A percentile compares a stretch with the other conserved stretches of the same genome.
These are phyloP conservation scores for Kickxella alabastrina DNA, from an alignment of 192 early-diverging fungal genomes.

Conservation along the genomic window DNA sequence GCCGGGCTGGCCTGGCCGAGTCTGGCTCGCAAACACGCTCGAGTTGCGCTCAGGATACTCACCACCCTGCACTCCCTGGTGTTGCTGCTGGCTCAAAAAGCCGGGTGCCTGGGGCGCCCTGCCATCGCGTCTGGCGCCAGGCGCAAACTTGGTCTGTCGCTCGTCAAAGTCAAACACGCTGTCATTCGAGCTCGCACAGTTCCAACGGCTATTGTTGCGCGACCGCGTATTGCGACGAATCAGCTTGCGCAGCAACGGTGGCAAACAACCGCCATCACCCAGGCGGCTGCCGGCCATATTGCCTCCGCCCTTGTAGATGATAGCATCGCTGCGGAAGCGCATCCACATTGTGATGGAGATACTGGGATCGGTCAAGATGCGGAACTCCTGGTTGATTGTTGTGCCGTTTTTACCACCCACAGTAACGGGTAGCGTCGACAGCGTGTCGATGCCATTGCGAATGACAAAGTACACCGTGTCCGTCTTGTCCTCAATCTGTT, in stretches of 20 bases:
- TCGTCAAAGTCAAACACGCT: slow-evolving; percentile 48
- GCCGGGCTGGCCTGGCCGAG: background rate
- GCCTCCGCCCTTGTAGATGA: slow-evolving; percentile 23
- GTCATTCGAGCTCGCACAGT: slow-evolving; percentile 21
- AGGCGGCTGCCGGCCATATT: background rate
- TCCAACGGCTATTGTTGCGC: slow-evolving; percentile 23
- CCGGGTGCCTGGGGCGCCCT: background rate
- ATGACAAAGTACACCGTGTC: slow-evolving; percentile 53
- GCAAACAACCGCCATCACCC: slow-evolving; percentile 26
- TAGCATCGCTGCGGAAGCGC: slow-evolving; percentile 50
- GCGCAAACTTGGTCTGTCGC: slow-evolving; percentile 2
- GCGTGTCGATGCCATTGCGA: slow-evolving; percentile 52
- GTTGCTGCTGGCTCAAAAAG: background rate
- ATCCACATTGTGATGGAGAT: slow-evolving; percentile 53
- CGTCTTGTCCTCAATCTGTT: slow-evolving; percentile 37
- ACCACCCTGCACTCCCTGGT: slow-evolving; percentile 1
- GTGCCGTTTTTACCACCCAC: slow-evolving; percentile 16
- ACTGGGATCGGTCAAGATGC: slow-evolving; percentile 44
- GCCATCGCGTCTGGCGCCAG: slow-evolving; percentile 12
- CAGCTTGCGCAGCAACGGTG: slow-evolving; percentile 39
- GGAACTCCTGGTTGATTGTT: slow-evolving; percentile 52
- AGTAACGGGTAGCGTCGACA: slow-evolving; percentile 40
- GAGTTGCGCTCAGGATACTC: slow-evolving; percentile 24
- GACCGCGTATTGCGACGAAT: slow-evolving; percentile 49
- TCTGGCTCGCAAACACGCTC: slow-evolving; percentile 15